Conservation (phyloP, 2,329 filamentous ascomycete genomes). For the Pseudonectria buxi region DNA sequence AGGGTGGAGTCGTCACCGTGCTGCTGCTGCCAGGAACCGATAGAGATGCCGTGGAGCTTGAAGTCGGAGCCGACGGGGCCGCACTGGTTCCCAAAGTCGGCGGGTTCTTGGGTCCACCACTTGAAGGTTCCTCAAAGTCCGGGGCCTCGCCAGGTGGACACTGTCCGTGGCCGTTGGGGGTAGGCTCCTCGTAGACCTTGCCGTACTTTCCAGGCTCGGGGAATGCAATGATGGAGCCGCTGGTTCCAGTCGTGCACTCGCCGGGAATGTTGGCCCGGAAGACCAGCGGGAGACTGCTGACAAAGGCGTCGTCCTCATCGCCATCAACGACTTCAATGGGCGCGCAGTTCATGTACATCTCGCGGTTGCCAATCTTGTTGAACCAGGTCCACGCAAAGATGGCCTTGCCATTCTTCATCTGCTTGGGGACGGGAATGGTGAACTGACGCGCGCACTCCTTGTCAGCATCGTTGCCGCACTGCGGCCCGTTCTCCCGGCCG, state of each 20-base stretch:
- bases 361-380: slow-evolving; percentile 65
- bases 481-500: slow-evolving; percentile 12
- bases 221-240: slow-evolving; percentile 16
- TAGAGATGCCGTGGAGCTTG: too few relatives aligned
- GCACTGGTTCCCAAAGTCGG: too few relatives aligned
- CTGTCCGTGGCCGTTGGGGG: slow-evolving; percentile 7
- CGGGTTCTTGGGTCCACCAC: neutral
- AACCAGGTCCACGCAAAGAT: slow-evolving; percentile 67
- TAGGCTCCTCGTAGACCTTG: slow-evolving; percentile 12
- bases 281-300: slow-evolving; percentile 12
- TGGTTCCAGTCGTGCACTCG: slow-evolving; percentile 14
- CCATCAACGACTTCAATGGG: slow-evolving; percentile 33
- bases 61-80: too few relatives aligned
- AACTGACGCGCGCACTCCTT: slow-evolving; percentile 20
- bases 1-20: too few relatives aligned
- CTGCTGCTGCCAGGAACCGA: too few relatives aligned
- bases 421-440: slow-evolving; percentile 19
- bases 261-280: slow-evolving; percentile 21
- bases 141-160: slow-evolving; percentile 14
- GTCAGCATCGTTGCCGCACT: slow-evolving; percentile 15
- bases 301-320: slow-evolving; percentile 7
- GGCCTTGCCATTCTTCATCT: slow-evolving; percentile 21
- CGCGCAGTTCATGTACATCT: slow-evolving; percentile 74
- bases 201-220: slow-evolving; percentile 19
- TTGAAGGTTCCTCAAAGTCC: slow-evolving; percentile 12